Base-by-base conservation (phyloP, 768 basidiomycete genomes). In the Termitomyces sp. region DNA sequence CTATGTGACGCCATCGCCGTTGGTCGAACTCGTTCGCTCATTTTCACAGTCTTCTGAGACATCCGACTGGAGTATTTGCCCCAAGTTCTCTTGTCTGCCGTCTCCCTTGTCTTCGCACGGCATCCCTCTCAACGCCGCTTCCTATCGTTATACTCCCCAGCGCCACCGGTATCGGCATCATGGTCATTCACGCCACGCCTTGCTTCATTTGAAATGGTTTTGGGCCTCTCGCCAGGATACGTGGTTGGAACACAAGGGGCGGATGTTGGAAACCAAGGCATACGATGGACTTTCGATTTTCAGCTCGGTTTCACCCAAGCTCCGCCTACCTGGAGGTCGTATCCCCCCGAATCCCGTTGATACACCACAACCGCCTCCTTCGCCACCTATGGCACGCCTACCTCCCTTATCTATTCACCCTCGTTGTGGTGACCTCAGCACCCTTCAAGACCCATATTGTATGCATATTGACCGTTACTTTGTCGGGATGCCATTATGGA, bases 161-260 rank as follows among this genome's bases (percentile, higher is more conserved):
- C 77, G 78, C 28, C 78, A 78, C 59, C 64, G 68, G 33, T 82
- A 82, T 60, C 64, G 66, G 6, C 75, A 89, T 58, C 86, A 81
- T 63, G 87, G 87, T 1, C 76, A 83, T 60, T 88, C 86, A 12
- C 79, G 80, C 17, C 79, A 78, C 57, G 81, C 82, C 1, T 75
- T 89, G 37, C 69, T 75, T 14, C 78, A 86, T 62, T 68, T 80
- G 60, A 88, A 86, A 64, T 79, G 71, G 67, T 77, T 89, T 61
- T 89, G 87, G 87, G 70, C 73, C 38, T 65, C 74, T 6, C 80
- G 84, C 19, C 77, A 80, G 55, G 80, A 80, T 48, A 74, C 77
- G 50, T 83, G 78, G 79, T 67, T 70, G 26, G 75, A 72, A 41
- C 73, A 73, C 64, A 64, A 66, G 43, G 60, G 63, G 12, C 61